Conservation (phyloP, 2,329 filamentous ascomycete species). For the Simplicillium aogashimaense region DNA sequence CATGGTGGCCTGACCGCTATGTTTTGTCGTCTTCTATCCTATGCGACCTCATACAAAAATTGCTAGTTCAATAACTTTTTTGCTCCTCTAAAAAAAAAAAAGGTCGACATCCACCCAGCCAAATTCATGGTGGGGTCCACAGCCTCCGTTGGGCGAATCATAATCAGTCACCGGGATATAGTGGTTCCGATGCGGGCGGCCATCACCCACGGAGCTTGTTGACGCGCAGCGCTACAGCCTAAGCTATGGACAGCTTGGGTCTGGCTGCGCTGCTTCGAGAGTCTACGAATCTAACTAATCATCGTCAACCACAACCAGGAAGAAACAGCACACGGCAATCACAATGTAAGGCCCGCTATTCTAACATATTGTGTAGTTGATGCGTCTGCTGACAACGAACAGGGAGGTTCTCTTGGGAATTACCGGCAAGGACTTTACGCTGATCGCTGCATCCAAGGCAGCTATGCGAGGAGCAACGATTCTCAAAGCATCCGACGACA, state of each 20-base stretch:
- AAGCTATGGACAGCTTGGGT: not conserved
- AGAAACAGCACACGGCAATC: slow-evolving; percentile 1
- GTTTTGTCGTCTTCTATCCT: slow-evolving; percentile 9
- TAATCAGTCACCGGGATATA: slow-evolving; percentile 10
- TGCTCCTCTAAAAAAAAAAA: slow-evolving; percentile 18
- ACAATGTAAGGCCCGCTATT: slow-evolving; percentile 6
- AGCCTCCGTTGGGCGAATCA: slow-evolving; percentile 14
- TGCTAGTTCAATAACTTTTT: slow-evolving; percentile 15
- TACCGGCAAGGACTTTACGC: slow-evolving; percentile 97
- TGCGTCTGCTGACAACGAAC: not conserved
- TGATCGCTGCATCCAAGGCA: slow-evolving; percentile 95
- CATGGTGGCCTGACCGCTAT: slow-evolving; percentile 41
- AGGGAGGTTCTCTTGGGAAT: slow-evolving; percentile 98
- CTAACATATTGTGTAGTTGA: slow-evolving; percentile 1
- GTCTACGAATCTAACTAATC: too few species aligned
- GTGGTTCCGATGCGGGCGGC: slow-evolving; percentile 16
- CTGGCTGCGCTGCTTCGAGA: too few species aligned
- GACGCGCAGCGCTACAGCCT: slow-evolving; percentile 13
- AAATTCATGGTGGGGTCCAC: slow-evolving; percentile 7
- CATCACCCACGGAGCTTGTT: slow-evolving; percentile 1
- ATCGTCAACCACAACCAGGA: slow-evolving; percentile 3
- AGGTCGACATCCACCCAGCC: slow-evolving; percentile 28
- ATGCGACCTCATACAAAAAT: slow-evolving; percentile 3
- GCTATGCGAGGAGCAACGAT: slow-evolving; percentile 96
- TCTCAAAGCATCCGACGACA: slow-evolving; percentile 92